Conservation (phyloP, 345 rosid species). For the Citrus mangshanensis region DNA sequence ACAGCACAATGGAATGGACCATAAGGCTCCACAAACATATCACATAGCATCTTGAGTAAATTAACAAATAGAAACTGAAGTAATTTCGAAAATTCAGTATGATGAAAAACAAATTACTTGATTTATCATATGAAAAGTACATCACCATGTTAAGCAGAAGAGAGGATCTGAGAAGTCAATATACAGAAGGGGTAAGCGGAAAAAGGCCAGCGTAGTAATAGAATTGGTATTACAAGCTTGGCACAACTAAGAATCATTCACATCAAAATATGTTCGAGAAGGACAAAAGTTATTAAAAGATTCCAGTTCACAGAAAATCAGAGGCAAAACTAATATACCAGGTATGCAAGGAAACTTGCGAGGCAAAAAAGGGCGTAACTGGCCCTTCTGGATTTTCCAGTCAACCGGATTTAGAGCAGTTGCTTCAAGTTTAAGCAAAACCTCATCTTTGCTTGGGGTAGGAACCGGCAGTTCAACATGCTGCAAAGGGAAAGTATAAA, state of each 20-base stretch:
- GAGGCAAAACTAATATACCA: conserved; percentile 30
- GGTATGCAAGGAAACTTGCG: conserved; percentile 75
- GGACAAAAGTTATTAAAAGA: not conserved
- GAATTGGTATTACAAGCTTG: not conserved
- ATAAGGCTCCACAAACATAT: not conserved
- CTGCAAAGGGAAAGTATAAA: conserved; percentile 25
- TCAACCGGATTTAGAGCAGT: conserved; percentile 60
- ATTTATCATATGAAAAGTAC: not conserved
- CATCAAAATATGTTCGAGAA: not conserved
- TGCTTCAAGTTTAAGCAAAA: conserved; percentile 59
- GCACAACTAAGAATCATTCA: not conserved
- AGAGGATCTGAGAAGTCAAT: too few species aligned
- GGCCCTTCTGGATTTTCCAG: conserved; percentile 72
- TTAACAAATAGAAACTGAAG: not conserved
- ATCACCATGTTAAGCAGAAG: not conserved
- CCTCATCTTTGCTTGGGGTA: conserved; percentile 47
- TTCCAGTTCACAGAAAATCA: not conserved
- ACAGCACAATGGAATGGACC: not conserved
- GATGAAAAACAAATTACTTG: not conserved
- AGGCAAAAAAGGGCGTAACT: conserved; percentile 55
- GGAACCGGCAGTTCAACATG: conserved; percentile 61
- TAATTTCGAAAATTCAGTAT: not conserved
- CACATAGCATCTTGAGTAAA: not conserved
- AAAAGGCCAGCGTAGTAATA: too few species aligned
- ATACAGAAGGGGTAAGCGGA: too few species aligned